A percentile compares a stretch with the other conserved stretches of the same genome.
Evolutionary conservation across 75 land plant genomes (phyloP).

Genomic region (Larix kaempferi): DNA sequence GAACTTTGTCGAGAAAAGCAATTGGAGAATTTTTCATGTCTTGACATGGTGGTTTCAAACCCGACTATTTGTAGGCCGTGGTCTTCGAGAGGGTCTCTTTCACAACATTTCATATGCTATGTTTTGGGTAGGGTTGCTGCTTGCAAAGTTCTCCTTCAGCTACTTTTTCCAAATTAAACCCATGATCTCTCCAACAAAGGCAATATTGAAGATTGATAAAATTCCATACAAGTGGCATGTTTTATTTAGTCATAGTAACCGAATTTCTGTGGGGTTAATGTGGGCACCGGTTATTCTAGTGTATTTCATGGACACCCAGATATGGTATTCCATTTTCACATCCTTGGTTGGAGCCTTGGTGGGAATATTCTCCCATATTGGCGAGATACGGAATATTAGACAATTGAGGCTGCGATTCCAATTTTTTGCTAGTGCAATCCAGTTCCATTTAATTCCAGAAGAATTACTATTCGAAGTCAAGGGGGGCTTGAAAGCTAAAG

Average conservation of each 20-base stretch:
- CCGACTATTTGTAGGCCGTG: constrained; percentile 40
- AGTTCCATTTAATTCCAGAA: constrained; percentile 22
- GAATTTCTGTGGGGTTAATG: constrained; percentile 23
- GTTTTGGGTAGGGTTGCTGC: constrained; percentile 38
- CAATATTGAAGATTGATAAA: constrained; percentile 10
- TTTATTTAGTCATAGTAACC: constrained; percentile 29
- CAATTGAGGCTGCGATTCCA: constrained; percentile 23
- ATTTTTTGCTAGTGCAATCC: constrained; percentile 31
- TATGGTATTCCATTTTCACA: constrained; percentile 22
- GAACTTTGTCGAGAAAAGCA: constrained; percentile 35
- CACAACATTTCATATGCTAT: constrained; percentile 37
- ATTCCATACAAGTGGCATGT: constrained; percentile 37
- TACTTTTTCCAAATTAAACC: constrained; percentile 35
- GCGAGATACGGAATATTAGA: constrained; percentile 19
- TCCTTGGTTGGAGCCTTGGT: constrained; percentile 38
- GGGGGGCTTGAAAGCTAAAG: not conserved
- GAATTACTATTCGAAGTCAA: not conserved
- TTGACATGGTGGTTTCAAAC: constrained; percentile 55
- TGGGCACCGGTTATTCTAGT: constrained; percentile 50
- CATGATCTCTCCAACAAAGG: constrained; percentile 33
- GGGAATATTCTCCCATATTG: constrained; percentile 31
- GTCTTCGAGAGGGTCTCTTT: constrained; percentile 40
- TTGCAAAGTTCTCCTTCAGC: constrained; percentile 45
- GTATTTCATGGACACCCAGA: constrained; percentile 19
- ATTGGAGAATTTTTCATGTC: constrained; percentile 34